A percentile compares a stretch with the other conserved stretches of the same genome.
Conservation (phyloP, 177 flowering plant genomes). For the Tripterygium wilfordii region DNA sequence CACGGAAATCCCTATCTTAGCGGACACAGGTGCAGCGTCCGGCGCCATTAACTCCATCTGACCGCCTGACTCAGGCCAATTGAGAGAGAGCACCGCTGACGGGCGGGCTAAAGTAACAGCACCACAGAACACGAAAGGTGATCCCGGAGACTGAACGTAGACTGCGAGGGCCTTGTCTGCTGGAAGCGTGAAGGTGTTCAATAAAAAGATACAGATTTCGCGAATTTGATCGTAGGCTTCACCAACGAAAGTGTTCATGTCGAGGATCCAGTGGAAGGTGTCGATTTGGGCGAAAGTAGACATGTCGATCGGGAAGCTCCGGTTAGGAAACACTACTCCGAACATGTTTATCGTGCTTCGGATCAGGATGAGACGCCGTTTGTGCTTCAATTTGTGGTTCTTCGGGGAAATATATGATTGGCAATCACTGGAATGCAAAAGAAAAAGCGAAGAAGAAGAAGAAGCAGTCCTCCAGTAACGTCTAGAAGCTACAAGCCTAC, state of each 20-base stretch:
- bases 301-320: slow-evolving; percentile 89
- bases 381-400: no score
- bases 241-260: slow-evolving; percentile 90
- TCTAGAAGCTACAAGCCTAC: no score
- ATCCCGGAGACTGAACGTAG: slow-evolving; percentile 91
- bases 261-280: slow-evolving; percentile 90
- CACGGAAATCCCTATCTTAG: slow-evolving; percentile 90
- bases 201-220: slow-evolving; percentile 81
- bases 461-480: no score
- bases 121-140: slow-evolving; percentile 71
- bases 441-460: no score
- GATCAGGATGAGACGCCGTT: no score
- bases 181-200: slow-evolving; percentile 74
- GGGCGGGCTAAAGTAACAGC: slow-evolving; percentile 76
- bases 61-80: slow-evolving; percentile 82
- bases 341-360: slow-evolving; percentile 48
- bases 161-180: slow-evolving; percentile 89
- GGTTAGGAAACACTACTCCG: slow-evolving; percentile 87
- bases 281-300: slow-evolving; percentile 92
- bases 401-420: no score
- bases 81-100: slow-evolving; percentile 80
- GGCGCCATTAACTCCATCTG: slow-evolving; percentile 47
- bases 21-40: slow-evolving; percentile 54
- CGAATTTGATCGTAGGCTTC: slow-evolving; percentile 71
- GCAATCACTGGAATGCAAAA: no score